Base-by-base conservation (phyloP, 192 early-diverging fungal genomes). In the Umbelopsis ramanniana region DNA sequence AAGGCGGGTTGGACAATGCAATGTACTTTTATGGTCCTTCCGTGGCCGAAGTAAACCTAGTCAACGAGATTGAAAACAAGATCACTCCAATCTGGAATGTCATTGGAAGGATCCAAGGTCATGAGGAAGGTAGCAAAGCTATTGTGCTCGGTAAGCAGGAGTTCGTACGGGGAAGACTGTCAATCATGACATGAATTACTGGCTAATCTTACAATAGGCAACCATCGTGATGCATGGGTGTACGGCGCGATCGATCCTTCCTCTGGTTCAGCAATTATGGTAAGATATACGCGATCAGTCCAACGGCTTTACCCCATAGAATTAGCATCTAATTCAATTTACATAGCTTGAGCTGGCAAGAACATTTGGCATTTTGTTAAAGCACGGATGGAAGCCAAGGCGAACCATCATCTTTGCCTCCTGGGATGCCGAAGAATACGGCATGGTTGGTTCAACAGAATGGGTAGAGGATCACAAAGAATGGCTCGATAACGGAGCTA, bases 371-470 rank as follows among this genome's bases (percentile, higher is more conserved):
- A 76, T 81, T 46, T 72, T 90, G 38, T 60, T 82, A 26, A 77
- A 79, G 67, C 69, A 81, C 19, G 89, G 88, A 29, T 90, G 89
- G 89, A 81, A 81, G 22, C 89, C 89, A 24, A 76, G 83, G 23
- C 82, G 89, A 47, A 87, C 88, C 8, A 82, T 90, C 17, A 72
- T 87, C 14, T 69, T 90, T 24, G 85, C 82, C 6, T 87, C 86
- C 33, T 90, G 89, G 89, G 89, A 90, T 74, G 89, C 85, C 14
- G 87, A 87, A 57, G 89, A 90, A 76, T 88, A 89, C 73, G 84
- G 89, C 10, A 66, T 83, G 9, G 74, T 87, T 5, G 89, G 89
- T 3, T 89, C 88, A 12, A 90, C 88, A 14, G 89, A 90, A 70
- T 90, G 84, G 84, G 88, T 89, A 0, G 89, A 90, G 67, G 83